A percentile compares a stretch with the other conserved stretches of the same genome.
These are phyloP conservation scores for Stipa capillata DNA, from an alignment of 176 grass and related monocot species.

Conservation along the genomic window DNA sequence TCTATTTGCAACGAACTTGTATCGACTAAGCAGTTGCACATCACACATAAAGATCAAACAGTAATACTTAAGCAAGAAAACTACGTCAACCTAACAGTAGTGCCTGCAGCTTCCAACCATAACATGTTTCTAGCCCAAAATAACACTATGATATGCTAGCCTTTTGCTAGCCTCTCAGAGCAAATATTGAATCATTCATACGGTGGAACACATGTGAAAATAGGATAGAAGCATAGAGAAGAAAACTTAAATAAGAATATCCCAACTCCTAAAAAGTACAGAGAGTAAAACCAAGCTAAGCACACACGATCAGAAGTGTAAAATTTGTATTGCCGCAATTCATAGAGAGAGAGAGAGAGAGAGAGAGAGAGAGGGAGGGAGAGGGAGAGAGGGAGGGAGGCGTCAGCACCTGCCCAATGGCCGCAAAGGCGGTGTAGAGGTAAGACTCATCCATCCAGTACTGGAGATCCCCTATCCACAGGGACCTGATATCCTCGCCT, in stretches of 20 bases:
- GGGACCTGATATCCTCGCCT: slow-evolving; percentile 56
- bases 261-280: not conserved
- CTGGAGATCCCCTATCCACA: slow-evolving; percentile 92
- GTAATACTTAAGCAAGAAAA: not conserved
- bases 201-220: not conserved
- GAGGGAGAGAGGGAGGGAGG: too few species aligned
- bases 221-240: not conserved
- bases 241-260: not conserved
- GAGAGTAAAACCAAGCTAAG: not conserved
- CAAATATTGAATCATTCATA: not conserved
- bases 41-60: not conserved
- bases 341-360: not conserved
- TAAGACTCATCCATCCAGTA: slow-evolving; percentile 92
- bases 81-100: not conserved
- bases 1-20: too few species aligned
- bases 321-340: not conserved
- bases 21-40: not conserved
- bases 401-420: slow-evolving; percentile 44
- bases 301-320: not conserved
- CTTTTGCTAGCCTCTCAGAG: not conserved
- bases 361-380: too few species aligned
- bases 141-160: not conserved
- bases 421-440: slow-evolving; percentile 41
- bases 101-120: not conserved
- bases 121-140: not conserved